A percentile compares a stretch with the other conserved stretches of the same genome.
phyloP scores from a whole-genome alignment of 2,329 filamentous ascomycete species.

The Zarea fungicola region DNA sequence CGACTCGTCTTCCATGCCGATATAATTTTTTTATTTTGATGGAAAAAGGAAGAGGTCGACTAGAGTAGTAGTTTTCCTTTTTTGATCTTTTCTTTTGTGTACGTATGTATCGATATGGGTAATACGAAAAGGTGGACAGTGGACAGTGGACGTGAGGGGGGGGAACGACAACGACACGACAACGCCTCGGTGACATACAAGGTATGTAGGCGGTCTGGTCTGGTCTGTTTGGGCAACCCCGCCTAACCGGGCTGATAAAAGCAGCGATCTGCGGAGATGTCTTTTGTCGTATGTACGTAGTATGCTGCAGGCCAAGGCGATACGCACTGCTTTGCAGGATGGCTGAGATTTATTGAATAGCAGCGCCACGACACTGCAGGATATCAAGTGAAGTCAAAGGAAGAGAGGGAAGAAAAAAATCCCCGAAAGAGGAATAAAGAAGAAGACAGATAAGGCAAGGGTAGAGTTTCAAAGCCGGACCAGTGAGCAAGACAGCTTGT shows the following conservation, averaged over 20 bases:
- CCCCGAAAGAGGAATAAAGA: background rate
- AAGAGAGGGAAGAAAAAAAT: background rate
- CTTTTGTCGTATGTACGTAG: background rate
- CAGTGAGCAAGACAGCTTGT: background rate
- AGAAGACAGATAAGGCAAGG: background rate
- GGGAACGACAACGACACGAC: slow-evolving; percentile 9
- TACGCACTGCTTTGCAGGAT: background rate
- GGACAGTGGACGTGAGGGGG: background rate
- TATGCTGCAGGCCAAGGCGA: background rate
- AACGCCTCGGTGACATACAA: slow-evolving; percentile 11
- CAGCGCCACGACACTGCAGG: background rate
- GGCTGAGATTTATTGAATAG: background rate
- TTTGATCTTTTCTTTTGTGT: background rate
- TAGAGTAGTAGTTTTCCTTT: background rate
- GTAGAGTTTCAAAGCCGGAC: background rate
- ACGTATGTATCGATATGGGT: slow-evolving; percentile 8
- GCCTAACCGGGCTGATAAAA: slow-evolving; percentile 10
- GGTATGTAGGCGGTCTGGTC: too few species aligned
- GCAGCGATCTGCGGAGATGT: slow-evolving; percentile 6
- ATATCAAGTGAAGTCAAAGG: background rate
- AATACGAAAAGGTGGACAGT: too few species aligned
- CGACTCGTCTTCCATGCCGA: slow-evolving; percentile 24
- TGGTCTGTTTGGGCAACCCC: slow-evolving; percentile 11
- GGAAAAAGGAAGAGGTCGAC: slow-evolving; percentile 9
- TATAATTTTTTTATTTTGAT: background rate